A percentile compares a stretch with the other conserved stretches of the same genome.
Conservation (phyloP, 345 rosid genomes). For the Microthlaspi erraticum region DNA sequence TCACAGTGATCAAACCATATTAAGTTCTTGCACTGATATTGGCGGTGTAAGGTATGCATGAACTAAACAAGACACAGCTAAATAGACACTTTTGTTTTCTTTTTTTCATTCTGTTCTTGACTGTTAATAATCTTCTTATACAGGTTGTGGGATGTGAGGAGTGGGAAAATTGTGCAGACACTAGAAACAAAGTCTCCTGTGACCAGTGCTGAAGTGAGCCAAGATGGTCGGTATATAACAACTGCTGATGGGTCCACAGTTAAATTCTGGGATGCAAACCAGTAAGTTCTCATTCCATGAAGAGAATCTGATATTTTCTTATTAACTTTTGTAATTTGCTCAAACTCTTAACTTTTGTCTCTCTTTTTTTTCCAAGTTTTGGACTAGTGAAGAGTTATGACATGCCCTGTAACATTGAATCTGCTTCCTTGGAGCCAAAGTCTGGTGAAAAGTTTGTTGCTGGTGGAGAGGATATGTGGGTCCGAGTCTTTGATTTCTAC, state of each 20-base stretch:
- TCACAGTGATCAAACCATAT: constrained; percentile 66
- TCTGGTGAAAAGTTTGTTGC: constrained; percentile 81
- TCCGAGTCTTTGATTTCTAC: constrained; percentile 74
- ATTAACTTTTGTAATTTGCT: neutral
- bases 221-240: constrained; percentile 90
- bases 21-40: constrained; percentile 87
- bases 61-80: neutral
- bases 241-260: constrained; percentile 90
- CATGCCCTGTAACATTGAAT: constrained; percentile 84
- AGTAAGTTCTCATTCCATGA: constrained; percentile 58
- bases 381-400: constrained; percentile 83
- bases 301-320: neutral
- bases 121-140: neutral
- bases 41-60: constrained; percentile 88
- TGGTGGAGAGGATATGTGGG: constrained; percentile 97
- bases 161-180: constrained; percentile 84
- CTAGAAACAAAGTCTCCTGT: constrained; percentile 88
- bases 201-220: constrained; percentile 97
- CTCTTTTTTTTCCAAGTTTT: constrained; percentile 50
- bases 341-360: neutral
- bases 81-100: neutral
- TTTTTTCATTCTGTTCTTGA: neutral
- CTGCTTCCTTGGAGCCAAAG: constrained; percentile 84
- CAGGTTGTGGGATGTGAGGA: constrained; percentile 94
- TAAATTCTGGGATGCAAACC: constrained; percentile 98